phyloP scores from a whole-genome alignment of 495 filamentous ascomycete species.

The Aspergillus cavernicola region DNA sequence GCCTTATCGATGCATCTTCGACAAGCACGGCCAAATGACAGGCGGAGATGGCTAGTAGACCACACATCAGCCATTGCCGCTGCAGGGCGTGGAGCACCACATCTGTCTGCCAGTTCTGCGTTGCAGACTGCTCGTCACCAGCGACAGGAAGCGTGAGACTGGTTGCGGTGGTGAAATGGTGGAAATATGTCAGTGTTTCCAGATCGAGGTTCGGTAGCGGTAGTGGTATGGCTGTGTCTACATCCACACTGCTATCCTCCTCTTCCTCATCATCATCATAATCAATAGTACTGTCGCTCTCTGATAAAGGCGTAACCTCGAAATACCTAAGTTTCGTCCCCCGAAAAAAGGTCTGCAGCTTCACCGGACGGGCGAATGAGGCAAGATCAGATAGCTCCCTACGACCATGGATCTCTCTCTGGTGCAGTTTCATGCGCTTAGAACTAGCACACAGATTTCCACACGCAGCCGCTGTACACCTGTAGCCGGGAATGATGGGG shows the following conservation, averaged over 20 bases:
- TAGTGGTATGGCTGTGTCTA: background rate
- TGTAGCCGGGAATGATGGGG: background rate
- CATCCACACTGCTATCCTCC: background rate
- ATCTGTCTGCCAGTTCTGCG: background rate
- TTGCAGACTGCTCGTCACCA: background rate
- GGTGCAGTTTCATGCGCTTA: constrained; percentile 7
- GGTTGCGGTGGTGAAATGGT: constrained; percentile 3
- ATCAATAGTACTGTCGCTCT: background rate
- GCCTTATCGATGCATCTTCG: background rate
- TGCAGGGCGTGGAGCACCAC: constrained; percentile 1
- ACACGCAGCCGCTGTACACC: constrained; percentile 1
- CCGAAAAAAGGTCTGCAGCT: constrained; percentile 11
- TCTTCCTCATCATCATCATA: background rate
- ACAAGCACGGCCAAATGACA: background rate
- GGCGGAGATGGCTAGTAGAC: constrained; percentile 5
- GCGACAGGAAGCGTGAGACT: background rate
- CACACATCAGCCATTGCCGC: constrained; percentile 5
- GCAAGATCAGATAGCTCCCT: background rate
- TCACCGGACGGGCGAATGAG: background rate
- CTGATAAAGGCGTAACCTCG: background rate
- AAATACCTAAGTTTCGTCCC: constrained; percentile 10
- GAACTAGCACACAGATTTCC: constrained; percentile 6
- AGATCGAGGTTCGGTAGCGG: background rate
- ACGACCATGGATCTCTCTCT: constrained; percentile 2
- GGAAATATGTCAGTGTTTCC: constrained; percentile 9